A percentile compares a stretch with the other conserved stretches of the same genome.
Evolutionary conservation across 2,329 filamentous ascomycete species (phyloP).

Genomic region (Nemania bipapillata): DNA sequence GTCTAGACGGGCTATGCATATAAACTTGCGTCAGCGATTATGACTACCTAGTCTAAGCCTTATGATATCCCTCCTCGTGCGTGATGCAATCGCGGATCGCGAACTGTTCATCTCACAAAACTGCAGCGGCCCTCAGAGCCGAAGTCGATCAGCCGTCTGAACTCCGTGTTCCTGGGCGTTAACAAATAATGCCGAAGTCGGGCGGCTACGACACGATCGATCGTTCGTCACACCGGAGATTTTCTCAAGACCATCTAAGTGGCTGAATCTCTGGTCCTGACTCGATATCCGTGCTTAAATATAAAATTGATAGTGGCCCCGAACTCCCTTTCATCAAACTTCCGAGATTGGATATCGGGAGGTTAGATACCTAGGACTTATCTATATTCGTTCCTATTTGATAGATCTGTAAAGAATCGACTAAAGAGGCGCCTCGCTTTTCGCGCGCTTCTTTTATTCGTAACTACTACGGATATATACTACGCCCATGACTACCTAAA

Average conservation of each 20-base stretch:
- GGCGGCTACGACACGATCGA: not conserved
- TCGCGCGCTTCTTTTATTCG: not conserved
- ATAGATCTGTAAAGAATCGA: not conserved
- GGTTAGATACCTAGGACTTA: not conserved
- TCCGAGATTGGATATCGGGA: not conserved
- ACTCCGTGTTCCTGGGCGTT: constrained; percentile 12
- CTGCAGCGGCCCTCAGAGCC: not conserved
- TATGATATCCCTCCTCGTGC: not conserved
- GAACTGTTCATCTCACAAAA: constrained; percentile 7
- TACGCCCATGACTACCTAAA: not conserved
- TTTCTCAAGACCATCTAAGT: not conserved
- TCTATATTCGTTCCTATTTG: not conserved
- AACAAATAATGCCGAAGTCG: not conserved
- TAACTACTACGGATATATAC: not conserved
- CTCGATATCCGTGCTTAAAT: not conserved
- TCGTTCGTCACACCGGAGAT: not conserved
- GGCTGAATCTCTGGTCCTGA: too few relatives aligned
- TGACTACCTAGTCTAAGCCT: not conserved
- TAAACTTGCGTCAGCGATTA: not conserved
- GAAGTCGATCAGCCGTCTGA: constrained; percentile 26
- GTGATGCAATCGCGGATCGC: not conserved
- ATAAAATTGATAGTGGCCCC: not conserved
- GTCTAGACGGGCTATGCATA: constrained; percentile 6
- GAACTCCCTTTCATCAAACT: not conserved
- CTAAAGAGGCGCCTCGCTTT: not conserved